Evolutionary conservation across 805 yeast species (phyloP), one percentile per base, ranked within the genome.

Genomic region (Kurtzmaniella fragi): DNA sequence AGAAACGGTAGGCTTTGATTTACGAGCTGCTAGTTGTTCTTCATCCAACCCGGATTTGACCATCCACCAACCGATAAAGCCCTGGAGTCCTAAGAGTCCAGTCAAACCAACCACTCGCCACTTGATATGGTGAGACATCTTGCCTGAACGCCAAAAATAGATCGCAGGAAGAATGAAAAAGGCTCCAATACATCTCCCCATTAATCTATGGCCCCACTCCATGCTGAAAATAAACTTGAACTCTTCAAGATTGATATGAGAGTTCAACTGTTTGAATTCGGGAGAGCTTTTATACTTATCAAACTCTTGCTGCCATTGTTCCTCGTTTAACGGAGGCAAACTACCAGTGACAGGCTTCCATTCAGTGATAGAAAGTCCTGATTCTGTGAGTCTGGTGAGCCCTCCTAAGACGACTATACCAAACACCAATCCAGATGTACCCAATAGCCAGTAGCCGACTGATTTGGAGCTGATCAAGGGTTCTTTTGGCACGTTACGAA

Each of bases 1-100:
- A 4, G 96, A 86, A 2, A 93, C 99, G 0, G 99, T 88, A n/a
- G 99, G 99, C 56, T 91, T 95, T 1, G 95, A 80, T 34, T 77
- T 84, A 57, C 96, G 76, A 47, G 83, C 89, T 16, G 74, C 75
- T 35, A 93, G 67, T 54, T 83, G 83, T 32, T 82, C 74, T 53
- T 83, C 84, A 56, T 89, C 95, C 40, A 93, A 72, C 25, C 99
- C 99, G 8, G 96, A 87, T 53, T 85, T 80, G 38, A 93, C 99
- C 99, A 93, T 93, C 99, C 99, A 93, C 99, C 99, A 93, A 26
- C 99, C 99, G 48, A 93, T 83, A 38, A 82, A 84, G 38, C 99
- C 99, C 69, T 93, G 99, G 35, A 93, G 66, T 9, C 96, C 99
- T 42, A 93, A 71, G 37, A 93, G 65, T 0, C 73, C 79, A 31